phyloP scores from a whole-genome alignment of 106 monocot genomes.

The Apostasia shenzhenica region DNA sequence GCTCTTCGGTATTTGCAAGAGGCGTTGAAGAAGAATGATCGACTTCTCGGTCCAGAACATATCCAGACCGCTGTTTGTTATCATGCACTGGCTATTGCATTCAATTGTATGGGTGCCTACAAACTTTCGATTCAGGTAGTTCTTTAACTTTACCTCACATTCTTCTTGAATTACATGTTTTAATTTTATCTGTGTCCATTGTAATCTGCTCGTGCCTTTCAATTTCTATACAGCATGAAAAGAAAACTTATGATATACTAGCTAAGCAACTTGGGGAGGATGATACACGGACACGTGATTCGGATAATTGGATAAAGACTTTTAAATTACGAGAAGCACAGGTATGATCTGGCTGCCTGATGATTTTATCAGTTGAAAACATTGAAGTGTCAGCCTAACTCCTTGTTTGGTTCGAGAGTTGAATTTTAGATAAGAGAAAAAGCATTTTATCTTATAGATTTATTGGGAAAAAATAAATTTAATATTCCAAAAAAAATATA shows the following conservation, averaged over 20 bases:
- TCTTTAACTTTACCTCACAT: not conserved
- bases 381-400: not conserved
- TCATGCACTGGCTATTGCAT: conserved; percentile 98
- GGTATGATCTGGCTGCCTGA: conserved; percentile 30
- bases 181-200: not conserved
- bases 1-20: conserved; percentile 92
- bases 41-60: conserved; percentile 88
- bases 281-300: conserved; percentile 79
- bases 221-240: conserved; percentile 72
- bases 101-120: conserved; percentile 89
- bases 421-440: not conserved
- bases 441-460: not conserved
- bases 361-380: not conserved
- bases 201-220: not conserved
- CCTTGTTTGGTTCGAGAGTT: not conserved
- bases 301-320: conserved; percentile 92
- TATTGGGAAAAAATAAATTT: not conserved
- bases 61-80: conserved; percentile 97
- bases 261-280: conserved; percentile 91
- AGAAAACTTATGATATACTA: conserved; percentile 92
- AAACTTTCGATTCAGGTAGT: conserved; percentile 93
- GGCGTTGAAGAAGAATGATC: conserved; percentile 86
- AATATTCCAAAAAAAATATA: too few species aligned
- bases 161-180: not conserved
- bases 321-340: conserved; percentile 83